Evolutionary conservation across 106 monocot genomes (phyloP), one percentile per base, ranked within the genome.

Genomic region (Hemerocallis citrina): DNA sequence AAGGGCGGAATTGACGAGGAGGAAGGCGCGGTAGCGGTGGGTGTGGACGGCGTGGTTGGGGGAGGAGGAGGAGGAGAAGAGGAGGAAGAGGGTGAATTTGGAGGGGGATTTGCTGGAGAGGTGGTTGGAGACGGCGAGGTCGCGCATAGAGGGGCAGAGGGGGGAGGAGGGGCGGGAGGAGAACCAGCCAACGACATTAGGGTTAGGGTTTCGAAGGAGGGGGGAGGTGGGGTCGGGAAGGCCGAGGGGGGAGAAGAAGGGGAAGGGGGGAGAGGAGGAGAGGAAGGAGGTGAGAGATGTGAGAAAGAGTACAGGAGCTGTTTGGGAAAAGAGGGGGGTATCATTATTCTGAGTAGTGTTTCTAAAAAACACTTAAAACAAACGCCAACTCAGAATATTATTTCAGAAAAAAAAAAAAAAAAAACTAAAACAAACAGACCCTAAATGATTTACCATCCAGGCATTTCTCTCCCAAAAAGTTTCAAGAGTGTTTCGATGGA

Each of bases 121-220:
- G 61, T 73, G 73, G 61, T 57, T 32, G 55, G 86, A 78, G 9
- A 74, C 68, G 28, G 82, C 54, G 57, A 65, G 23, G 47, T 86
- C 86, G 43, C 86, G 71, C 82, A 86, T 86, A 51, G 81, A 86
- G 57, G 86, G 82, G 32, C 75, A 78, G 54, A 78, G 69, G 0
- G 72, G 66, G 14, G 81, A 64, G 24, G 44, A 62, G 19, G 81
- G 77, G 61, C 83, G 83, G 21, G 66, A 62, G 30, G 71, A 74
- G 83, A 83, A 83, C 78, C 77, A 83, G 23, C 80, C 76, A n/a
- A 80, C 16, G 34, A 74, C 44, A n/a, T 34, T 12, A 43, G 70
- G 17, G 47, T 22, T 54, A 31, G 39, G 70, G 35, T 14, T 39
- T 14, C 16, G 59, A n/a, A n/a, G n/a, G n/a, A n/a, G n/a, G n/a